These are phyloP conservation scores for Pseudoscleropodium purum DNA, from an alignment of 225 moss, liverwort and hornwort genomes.

Conservation along the genomic window DNA sequence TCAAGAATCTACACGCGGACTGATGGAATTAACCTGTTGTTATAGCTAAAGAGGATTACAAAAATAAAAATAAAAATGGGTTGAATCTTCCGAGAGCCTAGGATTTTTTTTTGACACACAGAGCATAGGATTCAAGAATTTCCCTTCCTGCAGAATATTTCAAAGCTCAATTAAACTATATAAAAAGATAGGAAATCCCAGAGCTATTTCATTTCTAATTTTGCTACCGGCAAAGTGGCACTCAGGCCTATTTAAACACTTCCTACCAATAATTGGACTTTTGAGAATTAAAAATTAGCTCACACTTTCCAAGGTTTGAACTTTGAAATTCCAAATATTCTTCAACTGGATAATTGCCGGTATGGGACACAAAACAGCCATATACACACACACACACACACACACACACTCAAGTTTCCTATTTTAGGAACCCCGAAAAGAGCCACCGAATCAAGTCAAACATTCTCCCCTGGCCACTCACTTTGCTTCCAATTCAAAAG, in stretches of 20 bases:
- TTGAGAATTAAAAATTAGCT: neutral
- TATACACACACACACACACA: neutral
- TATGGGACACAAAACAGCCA: neutral
- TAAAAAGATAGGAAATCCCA: neutral
- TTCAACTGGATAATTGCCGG: neutral
- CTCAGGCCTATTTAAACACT: neutral
- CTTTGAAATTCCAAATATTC: neutral
- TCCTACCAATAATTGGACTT: neutral
- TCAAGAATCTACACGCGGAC: no score
- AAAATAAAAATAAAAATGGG: no score
- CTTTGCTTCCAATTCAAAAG: neutral
- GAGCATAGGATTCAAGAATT: neutral
- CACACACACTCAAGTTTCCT: neutral
- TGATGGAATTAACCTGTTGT: no score
- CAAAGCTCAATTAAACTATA: neutral
- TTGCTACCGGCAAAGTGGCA: neutral
- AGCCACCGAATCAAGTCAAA: neutral
- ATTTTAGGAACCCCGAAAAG: neutral
- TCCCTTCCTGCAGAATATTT: neutral
- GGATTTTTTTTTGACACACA: neutral
- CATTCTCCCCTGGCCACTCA: neutral
- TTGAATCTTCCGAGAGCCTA: no score
- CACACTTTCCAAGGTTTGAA: neutral
- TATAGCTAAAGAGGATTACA: neutral
- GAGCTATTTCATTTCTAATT: neutral